phyloP scores from a whole-genome alignment of 2,329 filamentous ascomycete genomes.

The Hymenotorrendiella dingleyae region DNA sequence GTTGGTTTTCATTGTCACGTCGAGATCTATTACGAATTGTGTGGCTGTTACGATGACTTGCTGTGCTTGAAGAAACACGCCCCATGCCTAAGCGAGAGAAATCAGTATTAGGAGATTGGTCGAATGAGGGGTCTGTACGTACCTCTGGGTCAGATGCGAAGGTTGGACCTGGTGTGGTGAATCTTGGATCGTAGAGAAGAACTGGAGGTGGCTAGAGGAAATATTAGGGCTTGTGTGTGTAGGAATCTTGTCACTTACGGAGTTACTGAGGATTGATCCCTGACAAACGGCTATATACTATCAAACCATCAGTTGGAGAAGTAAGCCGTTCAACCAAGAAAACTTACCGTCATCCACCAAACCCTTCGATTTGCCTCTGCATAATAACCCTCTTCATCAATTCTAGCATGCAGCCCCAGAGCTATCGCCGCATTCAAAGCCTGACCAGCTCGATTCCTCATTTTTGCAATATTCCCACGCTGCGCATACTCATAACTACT shows the following conservation, averaged over 20 bases:
- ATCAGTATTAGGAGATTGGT: not conserved
- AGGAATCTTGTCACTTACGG: not conserved
- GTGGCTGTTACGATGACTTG: conserved; percentile 42
- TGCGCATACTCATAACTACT: conserved; percentile 49
- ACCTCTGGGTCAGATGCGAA: conserved; percentile 38
- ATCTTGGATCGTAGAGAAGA: conserved; percentile 37
- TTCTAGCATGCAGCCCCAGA: conserved; percentile 37
- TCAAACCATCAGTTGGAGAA: not conserved
- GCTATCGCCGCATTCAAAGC: conserved; percentile 42
- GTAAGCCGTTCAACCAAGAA: not conserved
- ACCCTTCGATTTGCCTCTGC: conserved; percentile 41
- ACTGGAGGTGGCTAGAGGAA: conserved; percentile 37
- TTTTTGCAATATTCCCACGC: conserved; percentile 46
- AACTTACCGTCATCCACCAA: conserved; percentile 48
- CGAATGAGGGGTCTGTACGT: conserved; percentile 16
- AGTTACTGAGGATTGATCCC: conserved; percentile 22
- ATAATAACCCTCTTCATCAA: conserved; percentile 34
- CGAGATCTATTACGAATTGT: conserved; percentile 43
- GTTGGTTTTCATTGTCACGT: conserved; percentile 35
- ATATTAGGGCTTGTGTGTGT: not conserved
- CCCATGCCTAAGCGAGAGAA: conserved; percentile 30
- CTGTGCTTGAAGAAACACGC: conserved; percentile 40
- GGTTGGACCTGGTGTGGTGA: conserved; percentile 39
- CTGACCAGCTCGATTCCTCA: conserved; percentile 42
- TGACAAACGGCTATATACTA: conserved; percentile 46